Percentiles rank a stretch among this genome's conserved stretches.
phyloP scores from a whole-genome alignment of 139 green algal species.

The Coccomyxa sp. region DNA sequence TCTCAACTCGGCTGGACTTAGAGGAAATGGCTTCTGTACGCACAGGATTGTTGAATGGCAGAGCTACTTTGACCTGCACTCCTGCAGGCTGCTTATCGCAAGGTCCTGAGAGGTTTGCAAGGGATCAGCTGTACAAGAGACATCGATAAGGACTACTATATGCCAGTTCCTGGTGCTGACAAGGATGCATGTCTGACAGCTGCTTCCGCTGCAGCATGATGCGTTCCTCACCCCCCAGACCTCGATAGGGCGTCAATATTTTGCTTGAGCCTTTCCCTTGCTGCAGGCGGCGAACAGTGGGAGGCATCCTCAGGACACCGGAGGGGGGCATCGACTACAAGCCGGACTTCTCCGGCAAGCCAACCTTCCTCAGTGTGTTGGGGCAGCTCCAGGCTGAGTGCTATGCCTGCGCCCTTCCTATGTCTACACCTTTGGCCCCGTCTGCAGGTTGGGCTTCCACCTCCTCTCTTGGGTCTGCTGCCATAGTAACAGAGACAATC shows the following conservation, averaged over 20 bases:
- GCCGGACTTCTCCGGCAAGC: slow-evolving; percentile 92
- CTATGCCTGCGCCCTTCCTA: slow-evolving; percentile 85
- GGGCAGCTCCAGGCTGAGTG: slow-evolving; percentile 72
- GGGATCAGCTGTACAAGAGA: background rate
- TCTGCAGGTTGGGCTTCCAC: slow-evolving; percentile 55
- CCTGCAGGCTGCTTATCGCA: background rate
- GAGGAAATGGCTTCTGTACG: background rate
- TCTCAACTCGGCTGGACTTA: background rate
- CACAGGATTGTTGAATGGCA: background rate
- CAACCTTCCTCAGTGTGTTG: slow-evolving; percentile 84
- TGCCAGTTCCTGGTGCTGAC: too few relatives aligned
- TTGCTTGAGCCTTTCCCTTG: too few relatives aligned
- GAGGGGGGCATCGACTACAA: slow-evolving; percentile 78
- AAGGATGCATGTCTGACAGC: too few relatives aligned
- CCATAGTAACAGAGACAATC: too few relatives aligned
- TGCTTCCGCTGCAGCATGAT: too few relatives aligned
- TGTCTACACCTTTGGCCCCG: slow-evolving; percentile 93
- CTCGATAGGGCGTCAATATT: too few relatives aligned
- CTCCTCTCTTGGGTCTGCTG: too few relatives aligned
- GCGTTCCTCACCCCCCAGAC: too few relatives aligned
- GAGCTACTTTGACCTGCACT: background rate
- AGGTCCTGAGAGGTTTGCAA: background rate
- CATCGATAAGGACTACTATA: too few relatives aligned
- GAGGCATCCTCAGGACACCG: slow-evolving; percentile 36
- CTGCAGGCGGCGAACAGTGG: slow-evolving; percentile 28